These are phyloP conservation scores for Aegle marmelos DNA, from an alignment of 345 rosid genomes.

Conservation along the genomic window DNA sequence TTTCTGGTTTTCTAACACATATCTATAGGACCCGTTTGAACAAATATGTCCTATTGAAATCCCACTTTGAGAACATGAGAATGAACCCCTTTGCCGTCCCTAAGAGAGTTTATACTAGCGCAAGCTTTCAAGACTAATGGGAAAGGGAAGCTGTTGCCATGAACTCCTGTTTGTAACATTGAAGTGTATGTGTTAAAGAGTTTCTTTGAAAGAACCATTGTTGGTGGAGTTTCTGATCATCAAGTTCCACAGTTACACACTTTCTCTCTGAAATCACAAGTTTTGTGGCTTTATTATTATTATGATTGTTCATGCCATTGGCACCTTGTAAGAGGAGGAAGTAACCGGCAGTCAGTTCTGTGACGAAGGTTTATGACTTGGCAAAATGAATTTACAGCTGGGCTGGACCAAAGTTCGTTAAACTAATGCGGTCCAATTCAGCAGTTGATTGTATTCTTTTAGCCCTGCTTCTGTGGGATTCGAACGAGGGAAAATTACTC, in stretches of 20 bases:
- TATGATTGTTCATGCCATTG: no score
- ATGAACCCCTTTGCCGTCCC: slow-evolving; percentile 12
- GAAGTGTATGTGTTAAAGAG: slow-evolving; percentile 12
- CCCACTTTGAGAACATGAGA: slow-evolving; percentile 16
- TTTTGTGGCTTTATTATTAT: background rate
- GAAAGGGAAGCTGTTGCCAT: slow-evolving; percentile 23
- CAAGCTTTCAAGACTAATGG: slow-evolving; percentile 29
- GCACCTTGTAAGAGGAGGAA: no score
- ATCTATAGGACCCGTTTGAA: slow-evolving; percentile 22
- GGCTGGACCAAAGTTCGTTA: no score
- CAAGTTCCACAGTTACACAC: slow-evolving; percentile 19
- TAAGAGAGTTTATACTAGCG: slow-evolving; percentile 8
- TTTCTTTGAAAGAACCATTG: slow-evolving; percentile 6
- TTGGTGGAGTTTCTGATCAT: slow-evolving; percentile 22
- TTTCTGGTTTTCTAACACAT: no score
- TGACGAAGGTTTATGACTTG: no score
- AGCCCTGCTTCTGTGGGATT: no score
- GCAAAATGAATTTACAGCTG: no score
- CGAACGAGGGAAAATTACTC: no score
- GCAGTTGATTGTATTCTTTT: no score
- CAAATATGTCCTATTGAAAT: slow-evolving; percentile 18
- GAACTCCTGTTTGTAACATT: slow-evolving; percentile 18
- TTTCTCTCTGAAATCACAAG: background rate
- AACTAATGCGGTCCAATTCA: no score
- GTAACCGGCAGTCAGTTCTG: no score